Percentiles rank a stretch among this genome's conserved stretches.
Conservation (phyloP, 306 rosid genomes). For the Vigna hirtella region DNA sequence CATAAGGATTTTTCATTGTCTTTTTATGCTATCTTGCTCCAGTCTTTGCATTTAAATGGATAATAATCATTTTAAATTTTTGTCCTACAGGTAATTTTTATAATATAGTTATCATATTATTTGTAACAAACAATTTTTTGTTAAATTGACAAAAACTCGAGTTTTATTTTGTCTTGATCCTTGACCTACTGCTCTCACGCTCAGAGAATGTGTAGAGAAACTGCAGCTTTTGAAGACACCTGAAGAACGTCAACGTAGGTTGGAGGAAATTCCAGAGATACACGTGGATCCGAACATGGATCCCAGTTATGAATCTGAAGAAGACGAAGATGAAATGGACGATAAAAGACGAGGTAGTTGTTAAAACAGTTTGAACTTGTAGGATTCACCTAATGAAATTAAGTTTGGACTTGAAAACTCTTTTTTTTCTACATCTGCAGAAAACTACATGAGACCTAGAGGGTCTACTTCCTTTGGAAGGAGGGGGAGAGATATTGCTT, state of each 20-base stretch:
- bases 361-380: slow-evolving; percentile 27
- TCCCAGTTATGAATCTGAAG: slow-evolving; percentile 95
- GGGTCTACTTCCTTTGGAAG: slow-evolving; percentile 77
- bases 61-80: not conserved
- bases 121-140: slow-evolving; percentile 9
- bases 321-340: slow-evolving; percentile 81
- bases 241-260: slow-evolving; percentile 97
- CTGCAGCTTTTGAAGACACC: slow-evolving; percentile 94
- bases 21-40: slow-evolving; percentile 21
- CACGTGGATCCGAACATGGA: slow-evolving; percentile 97
- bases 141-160: slow-evolving; percentile 21
- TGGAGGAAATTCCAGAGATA: slow-evolving; percentile 88
- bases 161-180: slow-evolving; percentile 48
- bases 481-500: slow-evolving; percentile 76
- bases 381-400: no score
- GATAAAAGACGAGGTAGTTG: slow-evolving; percentile 69
- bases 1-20: not conserved
- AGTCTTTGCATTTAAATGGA: slow-evolving; percentile 13
- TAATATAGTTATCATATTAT: slow-evolving; percentile 21
- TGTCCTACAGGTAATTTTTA: slow-evolving; percentile 22
- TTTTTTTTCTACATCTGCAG: slow-evolving; percentile 59
- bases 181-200: slow-evolving; percentile 75
- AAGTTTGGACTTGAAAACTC: slow-evolving; percentile 20
- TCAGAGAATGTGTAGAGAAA: slow-evolving; percentile 99
- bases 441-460: slow-evolving; percentile 70